phyloP scores from a whole-genome alignment of 139 green algal genomes.

The Chlorella sp. region DNA sequence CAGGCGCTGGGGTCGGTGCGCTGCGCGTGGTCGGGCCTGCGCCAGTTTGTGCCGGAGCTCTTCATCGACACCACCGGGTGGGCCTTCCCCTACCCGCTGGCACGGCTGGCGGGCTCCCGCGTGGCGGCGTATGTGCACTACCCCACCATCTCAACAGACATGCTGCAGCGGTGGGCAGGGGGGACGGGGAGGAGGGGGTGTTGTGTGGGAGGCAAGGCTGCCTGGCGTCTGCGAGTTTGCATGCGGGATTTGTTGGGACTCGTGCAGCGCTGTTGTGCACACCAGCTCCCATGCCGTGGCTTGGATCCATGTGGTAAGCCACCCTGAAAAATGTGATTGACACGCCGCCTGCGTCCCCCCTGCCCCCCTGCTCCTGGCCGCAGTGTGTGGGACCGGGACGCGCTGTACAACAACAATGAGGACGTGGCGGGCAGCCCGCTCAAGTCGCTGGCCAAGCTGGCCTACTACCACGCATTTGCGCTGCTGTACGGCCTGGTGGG shows the following conservation, averaged over 20 bases:
- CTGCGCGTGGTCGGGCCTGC: constrained; percentile 77
- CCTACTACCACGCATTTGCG: constrained; percentile 89
- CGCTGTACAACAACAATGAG: constrained; percentile 81
- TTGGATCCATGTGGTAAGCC: too few relatives aligned
- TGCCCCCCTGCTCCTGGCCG: not conserved
- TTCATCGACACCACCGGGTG: constrained; percentile 95
- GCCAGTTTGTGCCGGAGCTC: constrained; percentile 69
- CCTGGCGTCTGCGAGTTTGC: not conserved
- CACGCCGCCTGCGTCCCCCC: not conserved
- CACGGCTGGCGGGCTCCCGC: constrained; percentile 57
- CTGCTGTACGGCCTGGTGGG: constrained; percentile 72
- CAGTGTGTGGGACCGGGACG: constrained; percentile 31
- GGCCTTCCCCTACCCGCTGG: constrained; percentile 92
- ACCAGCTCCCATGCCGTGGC: too few relatives aligned
- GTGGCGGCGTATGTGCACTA: constrained; percentile 95
- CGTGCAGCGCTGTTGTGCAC: too few relatives aligned
- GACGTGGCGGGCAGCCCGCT: constrained; percentile 47
- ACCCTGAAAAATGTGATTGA: not conserved
- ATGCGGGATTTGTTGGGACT: too few relatives aligned
- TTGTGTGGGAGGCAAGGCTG: not conserved
- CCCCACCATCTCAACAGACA: constrained; percentile 92
- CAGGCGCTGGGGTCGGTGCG: constrained; percentile 78
- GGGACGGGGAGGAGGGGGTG: not conserved
- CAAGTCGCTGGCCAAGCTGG: constrained; percentile 75
- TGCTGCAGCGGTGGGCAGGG: constrained; percentile 78